Evolutionary conservation across 345 rosid species (phyloP), one percentile per base, ranked within the genome.

Genomic region (Citrus cavaleriei): DNA sequence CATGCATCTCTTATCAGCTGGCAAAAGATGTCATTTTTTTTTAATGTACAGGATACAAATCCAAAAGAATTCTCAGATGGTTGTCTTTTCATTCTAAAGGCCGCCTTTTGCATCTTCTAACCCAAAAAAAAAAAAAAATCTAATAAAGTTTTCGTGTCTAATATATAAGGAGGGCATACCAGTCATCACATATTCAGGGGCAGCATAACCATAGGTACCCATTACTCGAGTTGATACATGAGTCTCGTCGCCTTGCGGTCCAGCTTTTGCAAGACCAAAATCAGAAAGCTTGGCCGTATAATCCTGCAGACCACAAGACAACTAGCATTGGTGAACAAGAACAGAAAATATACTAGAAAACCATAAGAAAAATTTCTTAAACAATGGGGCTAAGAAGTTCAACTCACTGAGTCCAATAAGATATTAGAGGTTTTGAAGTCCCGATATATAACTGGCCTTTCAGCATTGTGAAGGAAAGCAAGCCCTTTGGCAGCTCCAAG

Each of bases 151-250:
- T 14, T 35, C 9, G 60, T 57, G 64, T 60, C 32, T 32, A 54
- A 72, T 77, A 68, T 70, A 21, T 60, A 70, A n/a, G 37, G 22
- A 59, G 64, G 71, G 46, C 90, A 77, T 90, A 93, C 99, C 98
- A 34, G 99, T 95, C 98, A 93, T 95, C 42, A 93, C 97, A 73
- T 96, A 96, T 83, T 92, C 98, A 13, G 97, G 98, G 60, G 99
- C 98, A 81, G 98, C 98, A 89, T 95, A 95, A 79, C 99, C 97
- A 83, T 93, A 93, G 46, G 97, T 93, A 59, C 99, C 99, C 99
- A 96, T 96, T 18, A 94, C 97, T 75, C 98, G 88, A 84, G 99
- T 94, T 66, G 97, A 96, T 57, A 94, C 97, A 75, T 94, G 99
- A 69, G 98, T 92, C 90, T 94, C 95, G 67, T 96, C 99, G 46